Conservation (phyloP, 768 basidiomycete species). For the Boletus tomentosulus region DNA sequence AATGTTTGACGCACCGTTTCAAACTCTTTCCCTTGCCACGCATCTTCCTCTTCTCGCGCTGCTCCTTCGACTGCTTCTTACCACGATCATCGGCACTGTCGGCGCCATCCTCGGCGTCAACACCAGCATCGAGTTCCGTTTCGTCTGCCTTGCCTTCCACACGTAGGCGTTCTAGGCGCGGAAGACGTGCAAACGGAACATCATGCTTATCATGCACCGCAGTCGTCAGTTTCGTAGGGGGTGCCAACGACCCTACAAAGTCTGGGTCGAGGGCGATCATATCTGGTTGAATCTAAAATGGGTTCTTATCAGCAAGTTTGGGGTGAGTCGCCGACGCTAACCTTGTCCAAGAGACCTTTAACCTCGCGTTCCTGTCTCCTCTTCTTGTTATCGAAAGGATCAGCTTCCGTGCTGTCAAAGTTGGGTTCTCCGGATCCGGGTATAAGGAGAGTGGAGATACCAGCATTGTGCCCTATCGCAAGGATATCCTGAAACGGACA, state of each 20-base stretch:
- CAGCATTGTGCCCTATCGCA: conserved; percentile 70
- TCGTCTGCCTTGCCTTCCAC: conserved; percentile 71
- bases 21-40: conserved; percentile 83
- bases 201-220: conserved; percentile 41
- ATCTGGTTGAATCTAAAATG: conserved; percentile 79
- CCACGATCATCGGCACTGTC: conserved; percentile 20
- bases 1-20: conserved; percentile 51
- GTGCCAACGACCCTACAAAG: conserved; percentile 66
- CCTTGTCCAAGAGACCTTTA: conserved; percentile 85
- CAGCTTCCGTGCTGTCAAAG: conserved; percentile 89
- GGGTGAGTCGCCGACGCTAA: conserved; percentile 22
- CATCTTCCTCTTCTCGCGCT: conserved; percentile 72
- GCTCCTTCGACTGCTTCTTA: conserved; percentile 19
- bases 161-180: conserved; percentile 62
- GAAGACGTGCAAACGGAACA: conserved; percentile 65
- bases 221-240: conserved; percentile 56
- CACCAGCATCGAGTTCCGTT: conserved; percentile 43
- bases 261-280: conserved; percentile 84
- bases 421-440: conserved; percentile 94
- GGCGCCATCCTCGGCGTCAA: conserved; percentile 34
- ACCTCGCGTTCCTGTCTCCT: conserved; percentile 88
- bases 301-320: neutral
- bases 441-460: conserved; percentile 81
- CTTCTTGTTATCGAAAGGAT: conserved; percentile 87
- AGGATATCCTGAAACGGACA: conserved; percentile 87